Evolutionary conservation across 2,329 filamentous ascomycete genomes (phyloP), one percentile per base, ranked within the genome.

Genomic region (Beauveria asiatica): DNA sequence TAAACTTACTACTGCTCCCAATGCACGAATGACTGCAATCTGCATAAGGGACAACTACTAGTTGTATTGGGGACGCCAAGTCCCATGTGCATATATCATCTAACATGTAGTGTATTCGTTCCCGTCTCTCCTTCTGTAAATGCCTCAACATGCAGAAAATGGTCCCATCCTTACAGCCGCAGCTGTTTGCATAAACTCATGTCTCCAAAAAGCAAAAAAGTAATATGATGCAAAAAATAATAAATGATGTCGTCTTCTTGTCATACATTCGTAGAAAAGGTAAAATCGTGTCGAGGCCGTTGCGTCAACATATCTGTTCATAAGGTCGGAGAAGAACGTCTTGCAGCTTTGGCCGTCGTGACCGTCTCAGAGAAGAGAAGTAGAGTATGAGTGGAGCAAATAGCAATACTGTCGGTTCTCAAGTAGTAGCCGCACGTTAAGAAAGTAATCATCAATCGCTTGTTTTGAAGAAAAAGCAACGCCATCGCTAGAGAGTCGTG

Each of bases 231-330:
- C 54, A 61, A 55, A 56, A 30, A 59, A 46, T 45, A 55, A 58
- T 57, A 49, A 57, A 52, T 58, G 50, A 50, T 57, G 41, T 44
- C 41, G 62, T 72, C 69, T 70, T 72, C 71, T 76, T 75, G 68
- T 78, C 73, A 73, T 75, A 73, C 71, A 74, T 67, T 73, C 70
- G 64, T 73, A 68, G 71, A 72, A 73, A 68, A 27, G 11, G 25
- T 60, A 70, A 70, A 58, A 70, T 73, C 71, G 70, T 73, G 70
- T 55, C 65, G 69, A 67, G 66, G 67, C 74, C 70, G 65, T 74
- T 64, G 70, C 33, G 69, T 71, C 70, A 70, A 59, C 54, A 48
- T 60, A 71, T 69, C 67, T 65, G 67, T 70, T 53, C 64, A 64
- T 68, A 60, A 56, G 62, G 64, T 66, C 66, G 67, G 64, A 66